Conservation (phyloP, 148 eudicot species). For the Rhododendron molle region DNA sequence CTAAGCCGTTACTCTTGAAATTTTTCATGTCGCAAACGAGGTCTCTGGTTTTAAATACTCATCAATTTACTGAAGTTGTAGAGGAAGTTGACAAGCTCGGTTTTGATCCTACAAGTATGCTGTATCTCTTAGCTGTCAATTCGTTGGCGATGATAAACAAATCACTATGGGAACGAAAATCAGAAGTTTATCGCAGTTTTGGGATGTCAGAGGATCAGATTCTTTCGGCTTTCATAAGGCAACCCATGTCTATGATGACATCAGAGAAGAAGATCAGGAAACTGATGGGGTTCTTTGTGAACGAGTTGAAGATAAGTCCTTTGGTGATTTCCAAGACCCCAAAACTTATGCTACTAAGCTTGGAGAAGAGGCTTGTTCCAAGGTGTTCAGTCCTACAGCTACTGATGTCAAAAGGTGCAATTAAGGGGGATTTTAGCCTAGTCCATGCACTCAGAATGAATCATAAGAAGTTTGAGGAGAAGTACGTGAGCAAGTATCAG, state of each 20-base stretch:
- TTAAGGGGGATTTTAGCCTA: background rate
- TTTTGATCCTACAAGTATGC: slow-evolving; percentile 6
- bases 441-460: background rate
- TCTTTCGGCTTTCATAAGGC: slow-evolving; percentile 10
- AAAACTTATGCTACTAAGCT: slow-evolving; percentile 6
- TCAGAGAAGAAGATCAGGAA: slow-evolving; percentile 18
- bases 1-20: background rate
- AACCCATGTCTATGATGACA: slow-evolving; percentile 8
- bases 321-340: background rate
- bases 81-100: slow-evolving; percentile 10
- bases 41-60: background rate
- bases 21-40: background rate
- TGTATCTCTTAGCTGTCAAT: slow-evolving; percentile 4
- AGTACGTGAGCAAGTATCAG: background rate
- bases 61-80: background rate
- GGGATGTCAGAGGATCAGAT: slow-evolving; percentile 19
- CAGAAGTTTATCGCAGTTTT: slow-evolving; percentile 8
- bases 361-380: slow-evolving; percentile 27
- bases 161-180: slow-evolving; percentile 17
- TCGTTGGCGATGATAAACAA: background rate
- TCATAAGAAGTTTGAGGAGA: slow-evolving; percentile 1
- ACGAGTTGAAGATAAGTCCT: slow-evolving; percentile 18
- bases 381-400: slow-evolving; percentile 17
- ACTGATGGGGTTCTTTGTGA: slow-evolving; percentile 15
- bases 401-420: slow-evolving; percentile 11